Evolutionary conservation across 2,329 filamentous ascomycete species (phyloP).

Genomic region (Pochonia chlamydosporia): DNA sequence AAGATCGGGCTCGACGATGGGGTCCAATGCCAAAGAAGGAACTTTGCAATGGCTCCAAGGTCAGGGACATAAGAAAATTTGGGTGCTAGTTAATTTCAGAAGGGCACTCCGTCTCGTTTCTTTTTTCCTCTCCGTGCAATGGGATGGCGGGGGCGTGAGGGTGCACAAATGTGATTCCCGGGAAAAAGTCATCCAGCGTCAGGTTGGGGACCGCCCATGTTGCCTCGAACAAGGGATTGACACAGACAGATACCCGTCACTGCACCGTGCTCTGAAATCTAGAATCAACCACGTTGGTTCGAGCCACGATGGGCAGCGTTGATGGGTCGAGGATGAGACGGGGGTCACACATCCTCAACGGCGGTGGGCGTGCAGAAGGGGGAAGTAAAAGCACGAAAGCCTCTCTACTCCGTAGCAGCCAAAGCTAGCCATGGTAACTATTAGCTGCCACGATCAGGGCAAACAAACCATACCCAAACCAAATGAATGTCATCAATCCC

Average conservation of each 20-base stretch:
- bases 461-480: background rate
- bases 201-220: background rate
- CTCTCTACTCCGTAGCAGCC: background rate
- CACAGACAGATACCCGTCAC: background rate
- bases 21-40: slow-evolving; percentile 1
- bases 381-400: background rate
- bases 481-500: too few relatives aligned
- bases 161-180: slow-evolving; percentile 4
- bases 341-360: background rate
- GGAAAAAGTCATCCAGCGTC: background rate
- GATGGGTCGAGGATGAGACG: background rate
- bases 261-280: slow-evolving; percentile 1
- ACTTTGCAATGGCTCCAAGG: background rate
- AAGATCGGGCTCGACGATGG: background rate
- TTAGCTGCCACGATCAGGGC: background rate
- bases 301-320: slow-evolving; percentile 6
- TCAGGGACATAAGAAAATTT: slow-evolving; percentile 3
- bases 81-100: slow-evolving; percentile 1
- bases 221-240: slow-evolving; percentile 3
- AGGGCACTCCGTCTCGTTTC: slow-evolving; percentile 8
- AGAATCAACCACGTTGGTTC: slow-evolving; percentile 2
- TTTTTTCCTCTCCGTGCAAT: slow-evolving; percentile 10
- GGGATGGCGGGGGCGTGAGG: slow-evolving; percentile 8
- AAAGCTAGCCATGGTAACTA: background rate
- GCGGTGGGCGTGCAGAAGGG: background rate